Base-by-base conservation (phyloP, 1,139 yeast species). In the Saccharomyces hybrid region DNA sequence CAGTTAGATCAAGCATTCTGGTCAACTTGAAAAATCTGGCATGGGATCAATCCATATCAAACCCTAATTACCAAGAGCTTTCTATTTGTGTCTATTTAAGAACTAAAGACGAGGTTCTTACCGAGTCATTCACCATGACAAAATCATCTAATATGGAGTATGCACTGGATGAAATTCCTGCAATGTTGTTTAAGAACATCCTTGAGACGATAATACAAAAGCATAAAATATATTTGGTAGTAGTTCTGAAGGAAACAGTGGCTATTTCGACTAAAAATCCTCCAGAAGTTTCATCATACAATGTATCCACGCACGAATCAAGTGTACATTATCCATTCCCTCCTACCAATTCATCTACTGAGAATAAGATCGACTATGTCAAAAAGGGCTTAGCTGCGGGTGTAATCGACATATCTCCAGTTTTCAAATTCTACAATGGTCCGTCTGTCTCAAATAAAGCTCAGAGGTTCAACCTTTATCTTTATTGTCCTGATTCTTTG, bases 371-470 rank as follows among this genome's bases (percentile, higher is more conserved):
- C n/a, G 70, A 71, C 51, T 66, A 76, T 54, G 80, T 85, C 48
- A 83, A 88, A 64, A 83, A 85, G 65, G 96, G 96, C 56, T 81
- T 89, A 16, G 95, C 95, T 47, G 91, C 91, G 3, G 96, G 96
- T 68, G 95, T 86, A 14, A 82, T 91, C 47, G 96, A 89, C 71
- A 84, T 89, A 54, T 82, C 95, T 7, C 79, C 96, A 63, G 80
- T 88, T 47, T 88, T 89, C 65, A 80, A 89, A 25, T 77, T 80
- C 59, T 81, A 80, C 59, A 80, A 79, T 56, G 88, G 87, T 46
- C 77, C 84, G 38, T 73, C 82, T 53, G 71, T 77, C 16, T 63
- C 62, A 41, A 83, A 91, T 54, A 81, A 83, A 67, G 73, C 88
- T 0, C 89, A 84, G 66, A 86, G 83, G 58, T 87, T 88, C 67